Evolutionary conservation across 345 rosid species (phyloP).

Genomic region (Eucalyptus tenuipes): DNA sequence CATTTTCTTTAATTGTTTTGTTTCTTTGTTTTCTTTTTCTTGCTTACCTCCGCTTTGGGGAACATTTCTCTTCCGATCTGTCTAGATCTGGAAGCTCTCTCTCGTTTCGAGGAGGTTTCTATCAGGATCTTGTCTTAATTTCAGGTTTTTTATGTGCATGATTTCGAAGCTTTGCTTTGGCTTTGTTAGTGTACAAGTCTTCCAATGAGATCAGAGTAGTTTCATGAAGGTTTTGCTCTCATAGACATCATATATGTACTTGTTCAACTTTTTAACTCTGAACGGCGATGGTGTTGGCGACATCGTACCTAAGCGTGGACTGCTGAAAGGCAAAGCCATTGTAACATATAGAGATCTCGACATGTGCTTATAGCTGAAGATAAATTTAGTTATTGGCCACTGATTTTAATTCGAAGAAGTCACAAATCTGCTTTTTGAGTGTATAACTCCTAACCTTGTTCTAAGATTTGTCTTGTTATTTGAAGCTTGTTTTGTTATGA

Average conservation of each 20-base stretch:
- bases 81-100: neutral
- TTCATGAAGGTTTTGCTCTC: neutral
- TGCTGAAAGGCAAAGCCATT: neutral
- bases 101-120: neutral
- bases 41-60: neutral
- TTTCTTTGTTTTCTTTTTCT: neutral
- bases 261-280: neutral
- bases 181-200: neutral
- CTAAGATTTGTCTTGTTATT: neutral
- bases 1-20: too few species aligned
- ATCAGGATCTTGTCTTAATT: neutral
- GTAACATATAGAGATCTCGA: too few species aligned
- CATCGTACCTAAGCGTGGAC: neutral
- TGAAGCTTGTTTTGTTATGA: fast-evolving
- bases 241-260: fast-evolving
- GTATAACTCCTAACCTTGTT: fast-evolving
- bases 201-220: neutral
- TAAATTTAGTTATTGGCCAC: fast-evolving
- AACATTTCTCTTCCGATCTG: neutral
- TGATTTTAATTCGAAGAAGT: too few species aligned
- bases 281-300: fast-evolving
- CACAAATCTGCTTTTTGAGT: neutral
- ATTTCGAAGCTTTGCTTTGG: neutral
- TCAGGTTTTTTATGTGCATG: neutral
- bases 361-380: too few species aligned